phyloP scores from a whole-genome alignment of 768 basidiomycete genomes.

The Lactarius sp. region DNA sequence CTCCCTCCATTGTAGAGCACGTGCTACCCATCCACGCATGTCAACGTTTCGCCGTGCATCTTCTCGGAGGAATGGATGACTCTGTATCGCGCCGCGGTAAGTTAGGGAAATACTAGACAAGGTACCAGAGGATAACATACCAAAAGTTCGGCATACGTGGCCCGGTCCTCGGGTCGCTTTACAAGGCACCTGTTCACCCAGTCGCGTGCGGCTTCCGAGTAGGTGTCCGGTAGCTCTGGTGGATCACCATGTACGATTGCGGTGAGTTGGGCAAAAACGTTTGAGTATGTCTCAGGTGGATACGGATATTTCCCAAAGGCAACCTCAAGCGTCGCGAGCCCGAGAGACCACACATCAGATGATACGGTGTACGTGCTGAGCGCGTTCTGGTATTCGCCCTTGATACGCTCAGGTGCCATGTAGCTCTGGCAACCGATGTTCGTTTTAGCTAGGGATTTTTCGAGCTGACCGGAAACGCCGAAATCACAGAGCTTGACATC shows the following conservation, averaged over 20 bases:
- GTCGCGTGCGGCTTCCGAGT: conserved; percentile 65
- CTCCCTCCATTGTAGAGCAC: conserved; percentile 38
- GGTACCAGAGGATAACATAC: conserved; percentile 31
- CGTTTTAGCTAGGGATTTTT: conserved; percentile 93
- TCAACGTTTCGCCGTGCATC: conserved; percentile 64
- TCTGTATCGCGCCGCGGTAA: conserved; percentile 35
- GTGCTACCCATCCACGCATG: conserved; percentile 78
- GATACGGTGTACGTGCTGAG: conserved; percentile 91
- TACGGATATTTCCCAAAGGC: conserved; percentile 90
- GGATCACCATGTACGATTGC: conserved; percentile 96
- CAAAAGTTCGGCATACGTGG: conserved; percentile 79
- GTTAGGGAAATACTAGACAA: background rate
- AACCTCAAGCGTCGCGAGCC: conserved; percentile 90
- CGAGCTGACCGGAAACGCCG: conserved; percentile 97
- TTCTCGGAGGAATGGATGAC: conserved; percentile 72
- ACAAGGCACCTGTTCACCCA: conserved; percentile 79
- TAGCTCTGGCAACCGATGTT: conserved; percentile 99
- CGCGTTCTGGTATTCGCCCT: conserved; percentile 85
- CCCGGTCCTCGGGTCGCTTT: conserved; percentile 74
- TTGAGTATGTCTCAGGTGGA: conserved; percentile 94
- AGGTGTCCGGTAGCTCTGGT: conserved; percentile 73
- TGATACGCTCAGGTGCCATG: conserved; percentile 98
- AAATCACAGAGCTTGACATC: conserved; percentile 96
- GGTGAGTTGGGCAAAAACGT: conserved; percentile 94
- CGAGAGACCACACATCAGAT: conserved; percentile 97